phyloP scores from a whole-genome alignment of 78 protist species.

The Emiliania huxleyi region DNA sequence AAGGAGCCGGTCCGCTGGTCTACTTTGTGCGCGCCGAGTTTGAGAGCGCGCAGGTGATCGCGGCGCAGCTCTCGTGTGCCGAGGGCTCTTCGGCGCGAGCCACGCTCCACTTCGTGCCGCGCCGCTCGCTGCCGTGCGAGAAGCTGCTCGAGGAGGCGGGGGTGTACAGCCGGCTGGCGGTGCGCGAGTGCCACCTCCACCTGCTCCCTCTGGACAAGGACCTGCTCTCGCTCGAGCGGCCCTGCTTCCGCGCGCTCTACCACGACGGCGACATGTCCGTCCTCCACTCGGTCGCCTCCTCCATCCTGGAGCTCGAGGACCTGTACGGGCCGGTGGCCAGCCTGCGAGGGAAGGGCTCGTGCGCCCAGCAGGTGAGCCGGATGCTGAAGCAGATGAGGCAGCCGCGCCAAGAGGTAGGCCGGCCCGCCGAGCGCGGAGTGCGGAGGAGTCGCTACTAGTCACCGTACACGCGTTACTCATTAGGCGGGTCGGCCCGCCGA shows the following conservation, averaged over 20 bases:
- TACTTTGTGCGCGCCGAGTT: conserved; percentile 76
- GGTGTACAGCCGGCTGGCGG: conserved; percentile 44
- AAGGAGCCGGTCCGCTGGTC: conserved; percentile 46
- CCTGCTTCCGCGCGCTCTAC: conserved; percentile 53
- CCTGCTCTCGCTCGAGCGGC: conserved; percentile 77
- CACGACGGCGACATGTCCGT: conserved; percentile 73
- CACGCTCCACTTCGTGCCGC: conserved; percentile 70
- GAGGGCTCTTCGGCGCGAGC: not conserved
- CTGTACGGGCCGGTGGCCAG: conserved; percentile 78
- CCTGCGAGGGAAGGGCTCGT: conserved; percentile 77
- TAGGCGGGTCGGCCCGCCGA: too few relatives aligned
- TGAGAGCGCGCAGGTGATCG: not conserved
- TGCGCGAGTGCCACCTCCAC: conserved; percentile 61
- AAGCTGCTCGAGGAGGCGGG: conserved; percentile 80
- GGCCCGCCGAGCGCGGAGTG: too few relatives aligned
- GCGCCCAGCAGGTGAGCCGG: conserved; percentile 43
- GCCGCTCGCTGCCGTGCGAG: conserved; percentile 69
- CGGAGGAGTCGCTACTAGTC: too few relatives aligned
- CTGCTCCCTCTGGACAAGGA: conserved; percentile 86
- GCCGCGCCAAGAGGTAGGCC: too few relatives aligned
- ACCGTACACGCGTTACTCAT: too few relatives aligned
- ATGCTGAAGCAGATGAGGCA: conserved; percentile 57
- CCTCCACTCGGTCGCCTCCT: conserved; percentile 60
- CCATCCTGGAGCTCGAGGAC: conserved; percentile 75
- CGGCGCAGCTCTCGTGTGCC: not conserved